phyloP scores from a whole-genome alignment of 768 basidiomycete genomes.

The Mycena floridula region DNA sequence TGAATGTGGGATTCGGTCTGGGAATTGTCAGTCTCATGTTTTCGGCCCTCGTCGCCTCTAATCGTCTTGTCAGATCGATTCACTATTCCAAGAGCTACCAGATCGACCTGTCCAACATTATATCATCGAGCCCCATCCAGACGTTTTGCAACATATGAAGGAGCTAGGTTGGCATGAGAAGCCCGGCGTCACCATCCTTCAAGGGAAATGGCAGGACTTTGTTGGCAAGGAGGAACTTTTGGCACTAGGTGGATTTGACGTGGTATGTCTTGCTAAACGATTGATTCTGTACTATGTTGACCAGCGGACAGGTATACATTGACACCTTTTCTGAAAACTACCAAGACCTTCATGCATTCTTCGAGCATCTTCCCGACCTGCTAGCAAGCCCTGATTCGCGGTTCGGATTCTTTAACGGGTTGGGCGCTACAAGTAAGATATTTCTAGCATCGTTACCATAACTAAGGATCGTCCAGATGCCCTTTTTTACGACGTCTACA shows the following conservation, averaged over 20 bases:
- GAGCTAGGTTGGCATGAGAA: slow-evolving; percentile 72
- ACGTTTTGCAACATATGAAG: slow-evolving; percentile 81
- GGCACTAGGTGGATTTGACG: slow-evolving; percentile 72
- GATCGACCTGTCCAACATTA: slow-evolving; percentile 65
- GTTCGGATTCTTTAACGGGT: slow-evolving; percentile 95
- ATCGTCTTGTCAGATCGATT: slow-evolving; percentile 60
- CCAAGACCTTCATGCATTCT: slow-evolving; percentile 73
- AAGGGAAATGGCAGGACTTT: slow-evolving; percentile 94
- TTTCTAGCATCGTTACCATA: neutral
- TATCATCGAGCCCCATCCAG: slow-evolving; percentile 92
- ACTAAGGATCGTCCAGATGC: slow-evolving; percentile 46
- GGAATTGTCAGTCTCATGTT: slow-evolving; percentile 63
- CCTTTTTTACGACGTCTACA: slow-evolving; percentile 89
- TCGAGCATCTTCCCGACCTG: slow-evolving; percentile 72
- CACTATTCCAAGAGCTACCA: slow-evolving; percentile 63
- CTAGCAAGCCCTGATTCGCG: slow-evolving; percentile 68
- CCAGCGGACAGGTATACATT: too few relatives aligned
- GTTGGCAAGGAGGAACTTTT: slow-evolving; percentile 55
- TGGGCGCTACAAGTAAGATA: slow-evolving; percentile 85
- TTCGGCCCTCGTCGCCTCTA: neutral
- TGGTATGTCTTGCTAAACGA: too few relatives aligned
- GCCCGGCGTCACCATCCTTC: slow-evolving; percentile 70
- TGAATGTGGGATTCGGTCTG: slow-evolving; percentile 93
- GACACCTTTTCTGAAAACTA: slow-evolving; percentile 94
- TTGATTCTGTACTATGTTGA: too few relatives aligned